phyloP scores from a whole-genome alignment of 2,329 filamentous ascomycete species.

The Moelleriella libera region DNA sequence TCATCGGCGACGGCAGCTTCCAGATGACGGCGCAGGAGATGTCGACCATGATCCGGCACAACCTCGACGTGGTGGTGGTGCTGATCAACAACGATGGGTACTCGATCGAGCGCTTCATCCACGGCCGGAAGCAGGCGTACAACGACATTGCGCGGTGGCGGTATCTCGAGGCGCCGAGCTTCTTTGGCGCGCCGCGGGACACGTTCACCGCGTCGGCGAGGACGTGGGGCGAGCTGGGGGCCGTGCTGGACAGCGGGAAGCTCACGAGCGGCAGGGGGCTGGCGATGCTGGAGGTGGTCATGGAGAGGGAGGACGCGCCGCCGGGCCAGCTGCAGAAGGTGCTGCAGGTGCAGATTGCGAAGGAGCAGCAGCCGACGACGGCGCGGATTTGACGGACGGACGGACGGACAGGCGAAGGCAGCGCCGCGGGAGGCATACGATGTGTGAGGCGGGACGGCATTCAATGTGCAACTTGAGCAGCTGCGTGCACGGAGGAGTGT shows the following conservation, averaged over 20 bases:
- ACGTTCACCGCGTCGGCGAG: conserved; percentile 4
- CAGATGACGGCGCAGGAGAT: conserved; percentile 55
- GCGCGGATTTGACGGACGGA: no score
- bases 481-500: no score
- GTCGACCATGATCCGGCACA: conserved; percentile 43
- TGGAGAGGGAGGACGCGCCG: conserved; percentile 5
- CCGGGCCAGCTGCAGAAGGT: conserved; percentile 3
- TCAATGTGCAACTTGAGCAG: no score
- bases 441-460: no score
- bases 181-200: conserved; percentile 26
- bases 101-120: conserved; percentile 42
- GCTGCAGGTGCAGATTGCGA: conserved; percentile 2
- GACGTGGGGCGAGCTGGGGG: conserved; percentile 3
- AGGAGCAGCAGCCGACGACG: background rate
- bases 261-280: background rate
- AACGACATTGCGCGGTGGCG: conserved; percentile 41
- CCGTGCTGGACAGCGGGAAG: background rate
- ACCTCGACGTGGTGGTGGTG: conserved; percentile 33
- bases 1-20: conserved; percentile 51
- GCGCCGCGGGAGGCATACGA: no score
- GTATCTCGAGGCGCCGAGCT: conserved; percentile 30
- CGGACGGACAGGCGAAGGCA: no score
- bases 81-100: conserved; percentile 47
- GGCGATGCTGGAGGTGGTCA: conserved; percentile 4
- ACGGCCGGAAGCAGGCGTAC: conserved; percentile 36